Percentiles rank a stretch among this genome's conserved stretches.
Evolutionary conservation across 495 filamentous ascomycete species (phyloP).

Genomic region (Aspergillus heteromorphus): DNA sequence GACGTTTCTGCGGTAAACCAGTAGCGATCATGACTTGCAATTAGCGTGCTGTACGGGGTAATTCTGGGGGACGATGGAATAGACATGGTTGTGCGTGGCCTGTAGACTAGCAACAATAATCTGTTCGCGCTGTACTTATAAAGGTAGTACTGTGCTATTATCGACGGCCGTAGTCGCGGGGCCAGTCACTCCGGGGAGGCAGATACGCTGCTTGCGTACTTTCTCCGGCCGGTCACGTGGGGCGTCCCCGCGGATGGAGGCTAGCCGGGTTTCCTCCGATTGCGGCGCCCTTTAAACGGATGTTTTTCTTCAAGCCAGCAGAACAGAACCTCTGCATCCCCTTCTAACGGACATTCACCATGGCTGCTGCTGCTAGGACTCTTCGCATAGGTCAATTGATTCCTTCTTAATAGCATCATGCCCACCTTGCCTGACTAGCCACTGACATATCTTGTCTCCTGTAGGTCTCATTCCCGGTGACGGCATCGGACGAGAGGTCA

Average conservation of each 20-base stretch:
- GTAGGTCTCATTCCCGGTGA: constrained; percentile 94
- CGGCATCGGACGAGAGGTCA: constrained; percentile 97
- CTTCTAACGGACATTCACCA: constrained; percentile 17
- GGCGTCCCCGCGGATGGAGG: neutral
- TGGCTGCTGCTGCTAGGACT: constrained; percentile 52
- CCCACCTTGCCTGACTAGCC: constrained; percentile 9
- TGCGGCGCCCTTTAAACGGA: constrained; percentile 10
- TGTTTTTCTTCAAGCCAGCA: constrained; percentile 6
- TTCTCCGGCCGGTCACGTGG: neutral
- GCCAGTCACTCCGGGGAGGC: neutral
- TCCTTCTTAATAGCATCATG: neutral
- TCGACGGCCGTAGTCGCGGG: neutral
- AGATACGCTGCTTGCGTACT: neutral
- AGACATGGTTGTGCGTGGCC: too few relatives aligned
- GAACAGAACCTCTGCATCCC: neutral
- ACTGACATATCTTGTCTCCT: constrained; percentile 20
- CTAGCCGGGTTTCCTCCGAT: constrained; percentile 14
- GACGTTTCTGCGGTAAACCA: constrained; percentile 58
- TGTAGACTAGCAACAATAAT: too few relatives aligned
- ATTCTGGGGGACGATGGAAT: too few relatives aligned
- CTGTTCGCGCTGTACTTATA: too few relatives aligned
- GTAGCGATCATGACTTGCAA: neutral
- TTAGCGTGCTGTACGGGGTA: neutral
- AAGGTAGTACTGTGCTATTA: too few relatives aligned
- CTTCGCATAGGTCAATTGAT: constrained; percentile 50